phyloP scores from a whole-genome alignment of 345 rosid genomes.

The Pugionium cornutum region DNA sequence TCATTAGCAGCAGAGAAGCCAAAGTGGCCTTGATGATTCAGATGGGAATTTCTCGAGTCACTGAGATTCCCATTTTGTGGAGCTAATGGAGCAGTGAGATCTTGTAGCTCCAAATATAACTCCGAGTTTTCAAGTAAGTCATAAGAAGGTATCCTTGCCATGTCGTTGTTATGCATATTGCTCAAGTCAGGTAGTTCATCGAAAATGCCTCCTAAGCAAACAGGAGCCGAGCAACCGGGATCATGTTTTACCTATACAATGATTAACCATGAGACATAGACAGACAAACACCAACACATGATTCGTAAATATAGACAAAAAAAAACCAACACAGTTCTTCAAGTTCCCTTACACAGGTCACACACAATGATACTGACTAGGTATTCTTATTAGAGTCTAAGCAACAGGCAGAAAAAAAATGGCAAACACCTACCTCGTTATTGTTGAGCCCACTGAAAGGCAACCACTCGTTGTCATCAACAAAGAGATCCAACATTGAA shows the following conservation, averaged over 20 bases:
- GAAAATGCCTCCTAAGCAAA: slow-evolving; percentile 25
- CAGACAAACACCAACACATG: background rate
- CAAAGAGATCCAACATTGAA: slow-evolving; percentile 39
- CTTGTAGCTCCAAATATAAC: slow-evolving; percentile 35
- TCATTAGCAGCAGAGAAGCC: slow-evolving; percentile 30
- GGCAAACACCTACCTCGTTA: slow-evolving; percentile 32
- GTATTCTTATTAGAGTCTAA: background rate
- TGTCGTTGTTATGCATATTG: slow-evolving; percentile 23
- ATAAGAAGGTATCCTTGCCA: slow-evolving; percentile 26
- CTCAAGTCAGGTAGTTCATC: slow-evolving; percentile 24
- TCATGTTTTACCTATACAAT: slow-evolving; percentile 24
- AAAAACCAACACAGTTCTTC: background rate
- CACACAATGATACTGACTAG: background rate
- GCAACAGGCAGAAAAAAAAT: background rate
- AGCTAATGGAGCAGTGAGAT: slow-evolving; percentile 33
- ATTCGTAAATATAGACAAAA: background rate
- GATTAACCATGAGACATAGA: slow-evolving; percentile 26
- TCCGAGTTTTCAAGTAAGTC: slow-evolving; percentile 37
- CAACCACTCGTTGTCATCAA: slow-evolving; percentile 27
- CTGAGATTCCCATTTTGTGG: slow-evolving; percentile 16
- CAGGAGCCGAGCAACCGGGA: slow-evolving; percentile 7
- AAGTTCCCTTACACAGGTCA: background rate
- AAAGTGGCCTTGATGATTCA: slow-evolving; percentile 15
- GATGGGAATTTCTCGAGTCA: slow-evolving; percentile 6
- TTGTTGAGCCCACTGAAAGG: slow-evolving; percentile 9